Base-by-base conservation (phyloP, 352 stramenopile genomes). In the Globisporangium orthogonon region DNA sequence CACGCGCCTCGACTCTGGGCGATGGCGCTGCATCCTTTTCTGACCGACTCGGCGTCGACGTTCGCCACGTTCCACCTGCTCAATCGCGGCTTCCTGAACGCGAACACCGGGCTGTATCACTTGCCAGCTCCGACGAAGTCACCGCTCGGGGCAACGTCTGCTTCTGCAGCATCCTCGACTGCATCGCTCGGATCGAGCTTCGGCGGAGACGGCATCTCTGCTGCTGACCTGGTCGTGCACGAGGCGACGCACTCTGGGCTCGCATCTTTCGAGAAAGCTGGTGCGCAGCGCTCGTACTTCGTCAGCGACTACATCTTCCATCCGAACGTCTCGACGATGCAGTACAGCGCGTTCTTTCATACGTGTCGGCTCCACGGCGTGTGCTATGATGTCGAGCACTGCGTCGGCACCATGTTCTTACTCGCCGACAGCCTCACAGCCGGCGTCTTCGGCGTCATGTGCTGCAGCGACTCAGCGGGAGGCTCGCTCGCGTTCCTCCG, bases 341-440 rank as follows among this genome's bases (percentile, higher is more conserved):
- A 75, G 49, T 91, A 93, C 59, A 68, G 68, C 50, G 70, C 79
- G 15, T 94, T 96, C 67, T 97, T 97, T 70, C 89, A 96, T 52
- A 73, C 76, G 50, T 97, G 89, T 57, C 70, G 87, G 0, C 69
- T 94, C 51, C 78, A 95, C 28, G 87, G 89, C 35, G 87, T 97
- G 52, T 95, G 81, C 57, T 96, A 94, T 18, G 89, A 96, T 60
- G 66, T 95, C 54, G 66, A 83, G 57, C 67, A 70, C 4, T 67
- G 73, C 28, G 56, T 90, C n/a, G 84, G 84, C 14, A 76, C 73
- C 15, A 67, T 89, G 33, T 94, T 94, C 54, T 58, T 91, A 47
- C 67, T 94, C 7, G 59, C 70, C 2, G 84, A 95, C 67, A 94
- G 82, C 52, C 81, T 95, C 61, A 88, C 83, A 3, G 82, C 78